Conservation (phyloP, 768 basidiomycete genomes). For the Termitomyces sp. region DNA sequence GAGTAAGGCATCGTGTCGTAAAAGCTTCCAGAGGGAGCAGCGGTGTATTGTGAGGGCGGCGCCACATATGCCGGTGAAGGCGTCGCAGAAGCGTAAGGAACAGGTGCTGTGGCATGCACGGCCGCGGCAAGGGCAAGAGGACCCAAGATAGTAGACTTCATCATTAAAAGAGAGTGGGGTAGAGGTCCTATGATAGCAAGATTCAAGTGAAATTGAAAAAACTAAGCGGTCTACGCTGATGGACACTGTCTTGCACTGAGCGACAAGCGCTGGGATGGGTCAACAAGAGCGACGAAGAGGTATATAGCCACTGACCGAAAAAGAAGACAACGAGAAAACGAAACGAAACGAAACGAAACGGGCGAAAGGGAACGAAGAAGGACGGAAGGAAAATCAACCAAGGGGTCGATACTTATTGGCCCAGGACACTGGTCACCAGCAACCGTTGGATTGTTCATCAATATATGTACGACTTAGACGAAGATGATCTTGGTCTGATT, state of each 20-base stretch:
- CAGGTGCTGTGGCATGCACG: conserved; percentile 29
- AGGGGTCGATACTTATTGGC: conserved; percentile 16
- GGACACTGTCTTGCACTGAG: conserved; percentile 61
- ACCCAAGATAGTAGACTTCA: conserved; percentile 59
- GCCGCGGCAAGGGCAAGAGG: conserved; percentile 58
- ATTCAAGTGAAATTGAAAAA: conserved; percentile 32
- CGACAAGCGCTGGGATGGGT: conserved; percentile 39
- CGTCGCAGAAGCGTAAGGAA: conserved; percentile 16
- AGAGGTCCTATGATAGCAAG: conserved; percentile 29
- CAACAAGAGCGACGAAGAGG: neutral
- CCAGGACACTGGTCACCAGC: conserved; percentile 27
- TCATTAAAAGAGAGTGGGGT: conserved; percentile 48
- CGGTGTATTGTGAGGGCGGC: conserved; percentile 27
- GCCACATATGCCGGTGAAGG: conserved; percentile 23
- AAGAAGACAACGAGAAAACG: conserved; percentile 30
- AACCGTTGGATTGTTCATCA: conserved; percentile 33
- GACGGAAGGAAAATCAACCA: conserved; percentile 17
- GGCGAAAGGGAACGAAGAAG: conserved; percentile 40
- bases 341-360: conserved; percentile 36
- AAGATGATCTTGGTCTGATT: conserved; percentile 18
- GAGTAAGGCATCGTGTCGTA: conserved; percentile 55
- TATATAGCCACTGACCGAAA: conserved; percentile 32
- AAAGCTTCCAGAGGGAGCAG: conserved; percentile 32
- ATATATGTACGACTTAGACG: conserved; percentile 18
- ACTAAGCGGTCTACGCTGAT: conserved; percentile 70